Evolutionary conservation across 2,329 filamentous ascomycete species (phyloP), one percentile per base, ranked within the genome.

Genomic region (Botrytis byssoidea): DNA sequence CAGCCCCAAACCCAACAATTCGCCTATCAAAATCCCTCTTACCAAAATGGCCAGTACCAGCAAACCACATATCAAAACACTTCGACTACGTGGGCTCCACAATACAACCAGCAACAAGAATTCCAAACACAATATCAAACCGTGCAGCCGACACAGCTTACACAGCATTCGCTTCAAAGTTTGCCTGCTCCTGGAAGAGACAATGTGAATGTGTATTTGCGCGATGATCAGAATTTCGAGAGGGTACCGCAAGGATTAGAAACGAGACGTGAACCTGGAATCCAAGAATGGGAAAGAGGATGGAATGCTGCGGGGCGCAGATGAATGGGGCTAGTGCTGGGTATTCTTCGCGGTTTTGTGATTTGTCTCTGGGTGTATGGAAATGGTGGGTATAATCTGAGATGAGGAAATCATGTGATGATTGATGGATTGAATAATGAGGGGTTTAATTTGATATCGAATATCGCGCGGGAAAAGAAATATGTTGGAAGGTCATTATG

Each of bases 121-220:
- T 9, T 37, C 1, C 60, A 60, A 25, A 32, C 42, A 42, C 69
- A 63, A 14, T 40, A 66, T n/a, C 46, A 61, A 16, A 40, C n/a
- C 25, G 68, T 20, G 2, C 51, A 74, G 14, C 63, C 46, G 7
- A 51, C 29, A 1, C 51, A 72, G 10, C 66, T 71, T 6, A 63
- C 57, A 1, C 61, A 68, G 3, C 57, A 66, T n/a, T 73, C 76
- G 18, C 37, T 72, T 0, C 71, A 42, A 8, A 22, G 6, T 20
- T 29, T 72, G 6, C 51, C 71, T 4, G 1, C 7, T 4, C 64
- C 71, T 16, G 48, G 51, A 14, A 59, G 63, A 48, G 51, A 68
- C 8, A 75, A 77, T n/a, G 14, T 77, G 44, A 32, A 75, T 22
- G 73, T 57, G n/a, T 78, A 78, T 67, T 25, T 77, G 10, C 16